Percentiles rank a stretch among this genome's conserved stretches.
phyloP scores from a whole-genome alignment of 192 early-diverging fungal species.

The Coemansia interrupta region DNA sequence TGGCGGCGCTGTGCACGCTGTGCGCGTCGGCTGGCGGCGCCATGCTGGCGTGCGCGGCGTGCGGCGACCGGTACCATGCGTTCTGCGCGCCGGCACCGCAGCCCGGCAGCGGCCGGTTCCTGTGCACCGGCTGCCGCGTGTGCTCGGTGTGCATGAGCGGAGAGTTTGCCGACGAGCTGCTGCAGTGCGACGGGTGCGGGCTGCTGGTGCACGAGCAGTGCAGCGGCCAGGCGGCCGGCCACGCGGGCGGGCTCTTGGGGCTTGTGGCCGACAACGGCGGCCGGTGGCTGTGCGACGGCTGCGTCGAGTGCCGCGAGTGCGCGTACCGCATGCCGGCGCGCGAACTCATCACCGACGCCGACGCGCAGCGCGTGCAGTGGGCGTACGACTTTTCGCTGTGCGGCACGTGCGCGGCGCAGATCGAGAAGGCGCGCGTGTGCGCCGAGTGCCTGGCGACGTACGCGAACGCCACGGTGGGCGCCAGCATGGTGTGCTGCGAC shows the following conservation, averaged over 20 bases:
- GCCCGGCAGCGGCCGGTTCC: slow-evolving; percentile 5
- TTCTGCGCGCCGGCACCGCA: slow-evolving; percentile 32
- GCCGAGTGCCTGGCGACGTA: slow-evolving; percentile 58
- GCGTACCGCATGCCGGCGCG: slow-evolving; percentile 12
- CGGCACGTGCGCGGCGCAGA: slow-evolving; percentile 51
- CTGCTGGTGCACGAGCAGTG: slow-evolving; percentile 28
- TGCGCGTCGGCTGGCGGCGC: slow-evolving; percentile 27
- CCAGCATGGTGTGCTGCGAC: slow-evolving; percentile 64
- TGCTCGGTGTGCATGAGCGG: slow-evolving; percentile 26
- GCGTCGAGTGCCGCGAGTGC: slow-evolving; percentile 42
- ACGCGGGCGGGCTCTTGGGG: slow-evolving; percentile 10
- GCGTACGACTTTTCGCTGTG: slow-evolving; percentile 54
- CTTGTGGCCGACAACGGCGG: slow-evolving; percentile 18
- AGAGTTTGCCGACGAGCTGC: slow-evolving; percentile 7
- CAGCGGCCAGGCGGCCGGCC: slow-evolving; percentile 21
- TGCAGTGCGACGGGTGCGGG: slow-evolving; percentile 40
- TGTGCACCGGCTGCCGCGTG: slow-evolving; percentile 39
- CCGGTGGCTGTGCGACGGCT: slow-evolving; percentile 45
- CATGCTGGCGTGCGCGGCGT: slow-evolving; percentile 40
- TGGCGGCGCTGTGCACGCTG: slow-evolving; percentile 19
- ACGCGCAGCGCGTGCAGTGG: slow-evolving; percentile 28
- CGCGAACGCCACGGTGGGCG: slow-evolving; percentile 47
- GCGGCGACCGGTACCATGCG: slow-evolving; percentile 52
- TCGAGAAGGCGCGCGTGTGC: slow-evolving; percentile 55
- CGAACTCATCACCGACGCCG: no score